These are phyloP conservation scores for Exserohilum rostratum DNA, from an alignment of 2,329 filamentous ascomycete species.

Conservation along the genomic window DNA sequence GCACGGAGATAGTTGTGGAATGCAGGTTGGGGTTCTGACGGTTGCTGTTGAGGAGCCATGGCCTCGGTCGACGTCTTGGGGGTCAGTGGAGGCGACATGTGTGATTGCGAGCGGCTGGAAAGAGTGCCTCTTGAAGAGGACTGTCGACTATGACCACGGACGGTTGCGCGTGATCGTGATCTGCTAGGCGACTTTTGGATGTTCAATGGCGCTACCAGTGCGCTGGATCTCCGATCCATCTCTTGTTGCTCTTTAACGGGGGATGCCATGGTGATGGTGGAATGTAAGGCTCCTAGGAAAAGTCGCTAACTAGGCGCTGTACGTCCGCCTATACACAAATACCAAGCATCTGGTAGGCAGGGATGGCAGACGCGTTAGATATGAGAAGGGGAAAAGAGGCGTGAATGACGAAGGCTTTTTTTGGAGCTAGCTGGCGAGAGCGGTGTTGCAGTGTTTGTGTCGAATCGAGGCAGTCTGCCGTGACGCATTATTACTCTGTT, in stretches of 20 bases:
- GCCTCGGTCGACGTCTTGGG: slow-evolving; percentile 72
- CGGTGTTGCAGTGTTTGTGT: slow-evolving; percentile 22
- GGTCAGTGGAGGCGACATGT: slow-evolving; percentile 79
- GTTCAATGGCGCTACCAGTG: slow-evolving; percentile 45
- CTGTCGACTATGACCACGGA: slow-evolving; percentile 36
- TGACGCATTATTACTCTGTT: slow-evolving; percentile 39
- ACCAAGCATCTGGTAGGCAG: slow-evolving; percentile 35
- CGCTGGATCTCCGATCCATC: slow-evolving; percentile 43
- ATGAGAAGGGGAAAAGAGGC: slow-evolving; percentile 1
- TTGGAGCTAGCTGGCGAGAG: background rate
- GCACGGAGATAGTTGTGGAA: slow-evolving; percentile 96
- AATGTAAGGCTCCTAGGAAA: slow-evolving; percentile 5
- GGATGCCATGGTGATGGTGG: slow-evolving; percentile 35
- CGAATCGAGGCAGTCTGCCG: slow-evolving; percentile 5
- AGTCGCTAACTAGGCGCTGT: slow-evolving; percentile 38
- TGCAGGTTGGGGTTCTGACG: slow-evolving; percentile 61
- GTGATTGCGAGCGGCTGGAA: slow-evolving; percentile 48
- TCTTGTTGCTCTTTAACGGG: slow-evolving; percentile 34
- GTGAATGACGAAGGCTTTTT: background rate
- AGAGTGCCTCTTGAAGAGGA: slow-evolving; percentile 40
- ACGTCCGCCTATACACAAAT: slow-evolving; percentile 22
- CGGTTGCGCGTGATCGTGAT: slow-evolving; percentile 30
- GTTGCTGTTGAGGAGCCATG: slow-evolving; percentile 54
- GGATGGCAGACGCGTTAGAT: slow-evolving; percentile 12
- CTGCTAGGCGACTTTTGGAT: slow-evolving; percentile 45